phyloP scores from a whole-genome alignment of 257 asterid genomes.

The Lantana camara region DNA sequence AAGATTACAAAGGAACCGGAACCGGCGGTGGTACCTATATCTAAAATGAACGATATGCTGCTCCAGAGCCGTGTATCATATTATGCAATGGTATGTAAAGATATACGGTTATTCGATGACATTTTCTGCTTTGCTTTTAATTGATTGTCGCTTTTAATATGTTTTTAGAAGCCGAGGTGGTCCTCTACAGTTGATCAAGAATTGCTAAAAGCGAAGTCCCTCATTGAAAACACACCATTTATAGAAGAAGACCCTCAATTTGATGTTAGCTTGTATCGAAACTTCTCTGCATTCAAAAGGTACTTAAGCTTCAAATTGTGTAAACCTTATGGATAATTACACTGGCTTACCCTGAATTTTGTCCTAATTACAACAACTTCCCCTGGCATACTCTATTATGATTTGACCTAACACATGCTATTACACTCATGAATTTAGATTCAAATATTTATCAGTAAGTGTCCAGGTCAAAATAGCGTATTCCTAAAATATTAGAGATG shows the following conservation, averaged over 20 bases:
- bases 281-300: constrained; percentile 79
- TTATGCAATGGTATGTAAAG: constrained; percentile 53
- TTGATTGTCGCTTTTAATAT: constrained; percentile 24
- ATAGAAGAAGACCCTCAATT: constrained; percentile 48
- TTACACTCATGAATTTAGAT: too few relatives aligned
- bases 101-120: constrained; percentile 7
- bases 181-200: constrained; percentile 63
- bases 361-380: too few relatives aligned
- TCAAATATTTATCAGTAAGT: too few relatives aligned
- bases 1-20: constrained; percentile 24
- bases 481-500: too few relatives aligned
- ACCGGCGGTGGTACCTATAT: constrained; percentile 48
- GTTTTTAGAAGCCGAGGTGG: constrained; percentile 68
- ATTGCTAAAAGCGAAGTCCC: constrained; percentile 45
- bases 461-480: too few relatives aligned
- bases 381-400: too few relatives aligned
- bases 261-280: constrained; percentile 67
- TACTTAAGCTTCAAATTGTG: constrained; percentile 30
- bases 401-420: too few relatives aligned
- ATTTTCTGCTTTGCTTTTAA: neutral
- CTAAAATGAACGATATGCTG: constrained; percentile 69
- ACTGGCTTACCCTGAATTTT: too few relatives aligned
- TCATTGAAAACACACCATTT: constrained; percentile 58
- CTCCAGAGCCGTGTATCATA: constrained; percentile 45
- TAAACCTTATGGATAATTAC: constrained; percentile 2